phyloP scores from a whole-genome alignment of 441 rosid genomes.

The Gossypium trilobum region DNA sequence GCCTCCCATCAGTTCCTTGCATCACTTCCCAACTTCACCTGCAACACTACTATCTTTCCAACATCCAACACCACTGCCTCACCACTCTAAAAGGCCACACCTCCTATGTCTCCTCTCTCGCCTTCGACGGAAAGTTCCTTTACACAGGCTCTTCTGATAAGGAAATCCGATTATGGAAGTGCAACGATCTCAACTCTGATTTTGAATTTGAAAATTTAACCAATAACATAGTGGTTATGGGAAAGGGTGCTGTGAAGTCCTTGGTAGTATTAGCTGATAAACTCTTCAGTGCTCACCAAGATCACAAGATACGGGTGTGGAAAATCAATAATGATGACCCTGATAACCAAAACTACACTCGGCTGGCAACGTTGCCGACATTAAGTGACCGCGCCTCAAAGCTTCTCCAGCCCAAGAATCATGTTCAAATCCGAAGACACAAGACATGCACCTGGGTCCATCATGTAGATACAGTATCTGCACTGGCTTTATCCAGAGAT shows the following conservation, averaged over 20 bases:
- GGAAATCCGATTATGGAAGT: constrained; percentile 58
- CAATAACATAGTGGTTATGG: constrained; percentile 31
- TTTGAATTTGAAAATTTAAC: constrained; percentile 23
- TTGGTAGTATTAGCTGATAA: constrained; percentile 51
- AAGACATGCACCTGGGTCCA: constrained; percentile 71
- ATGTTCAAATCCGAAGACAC: constrained; percentile 62
- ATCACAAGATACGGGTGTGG: constrained; percentile 91
- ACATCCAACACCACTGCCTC: constrained; percentile 38
- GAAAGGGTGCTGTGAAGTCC: constrained; percentile 73
- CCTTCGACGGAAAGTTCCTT: constrained; percentile 54
- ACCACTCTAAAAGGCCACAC: constrained; percentile 52
- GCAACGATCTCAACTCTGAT: constrained; percentile 25
- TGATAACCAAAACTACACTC: constrained; percentile 37
- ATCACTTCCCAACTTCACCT: constrained; percentile 27
- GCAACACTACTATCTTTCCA: constrained; percentile 13
- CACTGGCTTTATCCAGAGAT: constrained; percentile 61
- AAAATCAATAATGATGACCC: constrained; percentile 39
- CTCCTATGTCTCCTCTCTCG: constrained; percentile 54
- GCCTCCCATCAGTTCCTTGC: constrained; percentile 39
- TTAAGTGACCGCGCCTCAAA: constrained; percentile 59
- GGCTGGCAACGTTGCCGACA: constrained; percentile 74
- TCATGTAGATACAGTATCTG: constrained; percentile 75
- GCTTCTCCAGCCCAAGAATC: constrained; percentile 52
- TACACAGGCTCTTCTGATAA: constrained; percentile 56
- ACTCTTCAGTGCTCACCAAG: constrained; percentile 88